Evolutionary conservation across 2,329 filamentous ascomycete genomes (phyloP), one percentile per base, ranked within the genome.

Genomic region (Colletotrichum lentis): DNA sequence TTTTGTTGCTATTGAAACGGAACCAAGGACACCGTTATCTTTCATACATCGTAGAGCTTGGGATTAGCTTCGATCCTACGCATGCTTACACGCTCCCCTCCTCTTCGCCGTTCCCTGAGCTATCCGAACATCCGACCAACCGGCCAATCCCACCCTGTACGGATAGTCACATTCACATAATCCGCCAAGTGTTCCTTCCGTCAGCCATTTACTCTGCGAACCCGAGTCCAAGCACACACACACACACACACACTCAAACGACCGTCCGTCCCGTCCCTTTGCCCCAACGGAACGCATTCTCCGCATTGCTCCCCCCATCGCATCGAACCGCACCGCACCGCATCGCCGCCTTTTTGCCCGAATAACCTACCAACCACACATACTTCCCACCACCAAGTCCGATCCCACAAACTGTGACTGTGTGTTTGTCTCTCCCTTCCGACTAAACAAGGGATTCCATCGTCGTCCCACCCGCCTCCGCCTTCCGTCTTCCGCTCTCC

Each of bases 371-470:
- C 47, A 53, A 8, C 31, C 14, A n/a, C 22, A 24, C 49, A 35
- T 35, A 35, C 31, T 35, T 35, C 2, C 20, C n/a, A 18, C 27
- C 27, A n/a, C 22, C 41, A 57, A 35, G 27, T 18, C 24, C 27
- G 27, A 60, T 52, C 57, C 46, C 47, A 41, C 55, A 37, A 37
- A 22, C n/a, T n/a, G 12, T 35, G 18, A 37, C 11, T 16, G 31
- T 12, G n/a, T 24, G 35, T 44, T 37, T 39, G n/a, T 20, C 50
- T 37, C 56, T 60, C 50, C 43, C 62, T 52, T 46, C 56, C 62
- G 39, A 56, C 62, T 18, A 52, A 18, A 50, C 62, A 69, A 66
- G 56, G 56, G 62, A 69, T 61, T 62, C 50, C 50, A 52, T 52
- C 39, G 22, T 43, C 44, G 41, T 53, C 18, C n/a, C 62, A 56